Percentiles rank a stretch among this genome's conserved stretches.
Conservation (phyloP, 495 filamentous ascomycete species). For the Lasiosphaeria miniovina region DNA sequence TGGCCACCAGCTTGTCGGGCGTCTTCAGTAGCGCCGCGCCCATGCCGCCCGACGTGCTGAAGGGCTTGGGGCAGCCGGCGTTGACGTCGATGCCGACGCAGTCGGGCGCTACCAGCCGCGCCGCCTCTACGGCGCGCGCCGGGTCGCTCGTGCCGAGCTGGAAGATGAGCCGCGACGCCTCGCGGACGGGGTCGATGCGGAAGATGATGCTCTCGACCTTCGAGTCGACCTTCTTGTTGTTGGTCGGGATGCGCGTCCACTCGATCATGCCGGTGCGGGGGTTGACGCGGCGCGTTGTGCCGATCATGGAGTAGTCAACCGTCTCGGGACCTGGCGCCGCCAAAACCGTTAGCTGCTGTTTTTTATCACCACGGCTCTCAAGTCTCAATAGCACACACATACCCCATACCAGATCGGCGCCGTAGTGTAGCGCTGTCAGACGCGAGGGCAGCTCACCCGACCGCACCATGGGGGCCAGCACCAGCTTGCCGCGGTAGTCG, state of each 20-base stretch:
- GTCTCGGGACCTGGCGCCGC: slow-evolving; percentile 72
- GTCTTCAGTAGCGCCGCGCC: slow-evolving; percentile 82
- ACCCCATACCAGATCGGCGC: slow-evolving; percentile 96
- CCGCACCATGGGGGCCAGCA: slow-evolving; percentile 96
- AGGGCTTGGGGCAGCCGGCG: slow-evolving; percentile 95
- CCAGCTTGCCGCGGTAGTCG: slow-evolving; percentile 89
- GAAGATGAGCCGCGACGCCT: slow-evolving; percentile 73
- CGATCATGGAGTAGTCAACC: slow-evolving; percentile 85
- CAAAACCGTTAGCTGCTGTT: too few species aligned
- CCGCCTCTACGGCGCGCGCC: slow-evolving; percentile 75
- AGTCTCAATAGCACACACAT: slow-evolving; percentile 18
- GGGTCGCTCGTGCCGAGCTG: slow-evolving; percentile 87
- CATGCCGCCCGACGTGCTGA: slow-evolving; percentile 89
- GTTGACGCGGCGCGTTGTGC: slow-evolving; percentile 73
- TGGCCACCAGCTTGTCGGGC: slow-evolving; percentile 77
- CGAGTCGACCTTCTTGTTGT: slow-evolving; percentile 49
- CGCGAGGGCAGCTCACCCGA: slow-evolving; percentile 91
- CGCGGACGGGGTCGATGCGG: slow-evolving; percentile 71
- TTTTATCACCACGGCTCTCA: too few species aligned
- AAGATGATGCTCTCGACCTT: slow-evolving; percentile 70
- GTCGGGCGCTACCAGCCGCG: slow-evolving; percentile 75
- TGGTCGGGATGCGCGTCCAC: slow-evolving; percentile 71
- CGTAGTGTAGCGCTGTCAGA: slow-evolving; percentile 84
- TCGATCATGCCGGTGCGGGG: slow-evolving; percentile 72
- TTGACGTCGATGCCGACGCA: slow-evolving; percentile 96